phyloP scores from a whole-genome alignment of 495 filamentous ascomycete species.

The Parachaetomium inaequale region DNA sequence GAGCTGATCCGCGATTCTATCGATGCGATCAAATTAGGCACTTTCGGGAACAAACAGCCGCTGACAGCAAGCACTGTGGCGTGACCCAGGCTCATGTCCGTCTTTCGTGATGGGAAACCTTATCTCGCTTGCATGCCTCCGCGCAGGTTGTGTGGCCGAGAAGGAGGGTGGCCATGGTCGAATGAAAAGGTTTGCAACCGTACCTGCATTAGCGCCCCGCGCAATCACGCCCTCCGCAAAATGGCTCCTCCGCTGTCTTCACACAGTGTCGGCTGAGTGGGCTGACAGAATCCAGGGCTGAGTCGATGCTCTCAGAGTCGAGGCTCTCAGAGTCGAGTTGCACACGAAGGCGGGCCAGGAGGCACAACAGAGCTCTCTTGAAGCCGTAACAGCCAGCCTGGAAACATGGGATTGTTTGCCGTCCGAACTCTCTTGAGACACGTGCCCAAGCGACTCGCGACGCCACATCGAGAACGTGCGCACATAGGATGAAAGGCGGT shows the following conservation, averaged over 20 bases:
- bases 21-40: conserved; percentile 17
- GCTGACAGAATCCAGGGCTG: neutral
- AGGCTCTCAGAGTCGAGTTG: no score
- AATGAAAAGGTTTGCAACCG: conserved; percentile 11
- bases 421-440: neutral
- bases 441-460: no score
- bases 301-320: neutral
- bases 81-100: neutral
- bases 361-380: neutral
- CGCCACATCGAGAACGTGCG: no score
- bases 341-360: neutral
- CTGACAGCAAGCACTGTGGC: conserved; percentile 4
- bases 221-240: neutral
- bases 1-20: neutral
- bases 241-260: neutral
- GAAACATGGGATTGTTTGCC: neutral
- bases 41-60: conserved; percentile 20
- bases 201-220: conserved; percentile 26
- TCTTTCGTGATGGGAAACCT: conserved; percentile 3
- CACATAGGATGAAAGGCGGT: neutral
- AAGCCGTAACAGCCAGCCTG: neutral
- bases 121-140: conserved; percentile 11
- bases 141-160: neutral
- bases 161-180: conserved; percentile 8
- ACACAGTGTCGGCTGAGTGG: conserved; percentile 4